Percentiles rank a stretch among this genome's conserved stretches.
These are phyloP conservation scores for Globisporangium solare DNA, from an alignment of 352 stramenopile species.

Conservation along the genomic window DNA sequence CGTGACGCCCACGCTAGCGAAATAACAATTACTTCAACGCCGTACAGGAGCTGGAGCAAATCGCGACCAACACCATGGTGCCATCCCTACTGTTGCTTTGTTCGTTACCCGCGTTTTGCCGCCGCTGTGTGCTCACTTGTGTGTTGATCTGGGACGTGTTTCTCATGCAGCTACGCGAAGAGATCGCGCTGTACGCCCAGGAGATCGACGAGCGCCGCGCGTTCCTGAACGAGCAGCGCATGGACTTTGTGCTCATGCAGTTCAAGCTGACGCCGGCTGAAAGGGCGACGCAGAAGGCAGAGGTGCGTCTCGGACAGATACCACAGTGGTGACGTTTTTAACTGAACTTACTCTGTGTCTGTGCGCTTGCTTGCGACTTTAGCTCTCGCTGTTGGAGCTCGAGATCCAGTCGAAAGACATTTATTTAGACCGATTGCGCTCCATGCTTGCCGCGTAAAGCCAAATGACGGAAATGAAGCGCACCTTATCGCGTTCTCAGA, in stretches of 20 bases:
- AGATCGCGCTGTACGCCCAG: conserved; percentile 52
- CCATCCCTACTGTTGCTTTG: neutral
- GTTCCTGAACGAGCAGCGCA: conserved; percentile 25
- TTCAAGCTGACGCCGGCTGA: conserved; percentile 42
- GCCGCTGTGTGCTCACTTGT: too few relatives aligned
- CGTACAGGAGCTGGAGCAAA: conserved; percentile 58
- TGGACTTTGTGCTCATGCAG: conserved; percentile 45
- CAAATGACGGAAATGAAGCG: too few relatives aligned
- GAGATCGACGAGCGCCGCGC: conserved; percentile 45
- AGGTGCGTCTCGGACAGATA: conserved; percentile 28
- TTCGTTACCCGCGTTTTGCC: neutral
- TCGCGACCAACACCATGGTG: conserved; percentile 54
- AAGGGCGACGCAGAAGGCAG: conserved; percentile 40
- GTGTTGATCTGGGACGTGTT: neutral
- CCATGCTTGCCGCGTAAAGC: conserved; percentile 17
- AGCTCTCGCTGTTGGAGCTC: conserved; percentile 65
- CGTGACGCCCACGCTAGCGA: conserved; percentile 21
- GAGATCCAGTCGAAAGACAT: conserved; percentile 66
- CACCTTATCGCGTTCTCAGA: too few relatives aligned
- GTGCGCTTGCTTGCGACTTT: neutral
- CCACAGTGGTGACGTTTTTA: neutral
- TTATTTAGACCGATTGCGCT: conserved; percentile 56
- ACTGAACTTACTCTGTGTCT: neutral
- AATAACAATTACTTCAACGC: conserved; percentile 54
- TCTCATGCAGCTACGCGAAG: conserved; percentile 35